A percentile compares a stretch with the other conserved stretches of the same genome.
Conservation (phyloP, 176 grass and related monocot species). For the Carex littledalei region DNA sequence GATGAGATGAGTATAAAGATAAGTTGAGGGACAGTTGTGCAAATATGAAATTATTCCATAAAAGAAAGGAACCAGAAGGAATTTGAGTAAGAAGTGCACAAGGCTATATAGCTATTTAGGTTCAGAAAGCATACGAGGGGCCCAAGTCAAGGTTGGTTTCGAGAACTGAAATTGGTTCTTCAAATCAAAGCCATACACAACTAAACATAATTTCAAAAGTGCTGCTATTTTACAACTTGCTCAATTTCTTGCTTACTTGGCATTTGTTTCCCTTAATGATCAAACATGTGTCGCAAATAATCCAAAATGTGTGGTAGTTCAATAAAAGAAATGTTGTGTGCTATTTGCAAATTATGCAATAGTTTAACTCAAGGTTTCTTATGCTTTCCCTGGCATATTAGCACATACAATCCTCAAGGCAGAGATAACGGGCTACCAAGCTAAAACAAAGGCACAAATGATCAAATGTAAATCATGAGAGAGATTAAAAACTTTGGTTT, state of each 20-base stretch:
- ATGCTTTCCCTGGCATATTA: constrained; percentile 76
- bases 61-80: no score
- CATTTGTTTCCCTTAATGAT: not conserved
- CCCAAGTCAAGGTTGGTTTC: no score
- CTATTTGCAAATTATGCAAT: not conserved
- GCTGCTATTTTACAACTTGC: no score
- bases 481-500: not conserved
- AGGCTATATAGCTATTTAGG: no score
- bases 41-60: no score
- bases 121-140: no score
- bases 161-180: no score
- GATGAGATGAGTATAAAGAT: no score
- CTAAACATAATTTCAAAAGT: no score
- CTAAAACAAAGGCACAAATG: constrained; percentile 25
- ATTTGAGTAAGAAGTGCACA: no score
- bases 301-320: not conserved
- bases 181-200: no score
- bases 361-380: not conserved
- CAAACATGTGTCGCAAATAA: not conserved
- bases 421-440: constrained; percentile 80
- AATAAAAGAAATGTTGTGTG: not conserved
- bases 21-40: no score
- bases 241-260: not conserved
- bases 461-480: not conserved
- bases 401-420: constrained; percentile 91